phyloP scores from a whole-genome alignment of 108 stramenopile genomes.

The Cyclotella atomus region DNA sequence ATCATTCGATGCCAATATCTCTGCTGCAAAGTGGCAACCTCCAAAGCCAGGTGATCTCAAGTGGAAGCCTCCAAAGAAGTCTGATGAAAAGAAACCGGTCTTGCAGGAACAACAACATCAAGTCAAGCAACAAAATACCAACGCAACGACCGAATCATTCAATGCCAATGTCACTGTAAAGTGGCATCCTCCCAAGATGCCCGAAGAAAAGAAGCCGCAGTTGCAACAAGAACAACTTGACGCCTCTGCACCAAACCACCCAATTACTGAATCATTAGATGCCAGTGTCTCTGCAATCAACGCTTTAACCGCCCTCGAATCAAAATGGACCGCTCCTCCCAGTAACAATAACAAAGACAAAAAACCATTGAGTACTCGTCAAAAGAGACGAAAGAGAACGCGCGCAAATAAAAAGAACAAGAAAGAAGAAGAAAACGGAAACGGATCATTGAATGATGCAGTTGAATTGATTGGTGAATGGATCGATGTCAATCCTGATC shows the following conservation, averaged over 20 bases:
- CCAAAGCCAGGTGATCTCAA: too few species aligned
- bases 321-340: constrained; percentile 26
- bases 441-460: background rate
- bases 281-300: constrained; percentile 27
- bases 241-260: background rate
- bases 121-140: too few species aligned
- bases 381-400: constrained; percentile 4
- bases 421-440: background rate
- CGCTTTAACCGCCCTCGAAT: constrained; percentile 37
- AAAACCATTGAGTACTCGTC: constrained; percentile 1
- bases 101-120: too few species aligned
- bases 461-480: constrained; percentile 11
- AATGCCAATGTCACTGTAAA: background rate
- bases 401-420: constrained; percentile 4
- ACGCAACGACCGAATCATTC: too few species aligned
- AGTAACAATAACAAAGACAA: too few species aligned
- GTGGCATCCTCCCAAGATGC: background rate
- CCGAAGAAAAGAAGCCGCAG: background rate
- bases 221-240: background rate
- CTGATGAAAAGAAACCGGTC: too few species aligned
- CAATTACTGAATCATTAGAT: constrained; percentile 15
- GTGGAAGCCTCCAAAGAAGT: too few species aligned
- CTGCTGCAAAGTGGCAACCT: too few species aligned
- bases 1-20: too few species aligned
- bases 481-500: background rate